Evolutionary conservation across 345 rosid species (phyloP), one percentile per base, ranked within the genome.

Genomic region (Kernera saxatilis): DNA sequence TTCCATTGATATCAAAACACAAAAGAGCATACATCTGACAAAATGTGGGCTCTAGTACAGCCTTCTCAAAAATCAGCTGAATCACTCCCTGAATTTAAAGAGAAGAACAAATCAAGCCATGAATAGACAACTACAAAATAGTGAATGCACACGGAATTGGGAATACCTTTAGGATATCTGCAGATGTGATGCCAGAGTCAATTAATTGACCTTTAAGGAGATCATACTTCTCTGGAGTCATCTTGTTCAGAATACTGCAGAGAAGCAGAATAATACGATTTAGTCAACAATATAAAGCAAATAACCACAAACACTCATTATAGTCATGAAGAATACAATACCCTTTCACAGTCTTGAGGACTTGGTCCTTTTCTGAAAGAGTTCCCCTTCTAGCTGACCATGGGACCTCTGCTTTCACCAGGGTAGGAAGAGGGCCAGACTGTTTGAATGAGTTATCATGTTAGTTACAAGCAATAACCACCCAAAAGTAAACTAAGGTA

Each of bases 1-100:
- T 89, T 21, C 79, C 84, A 50, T 83, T 85, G 54, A 94, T 91
- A 69, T 94, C 95, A 64, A 74, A 89, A 46, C 99, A 91, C 72
- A 94, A 74, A 79, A 78, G 90, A 6, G 99, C 93, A 77, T 86
- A 91, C 97, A 93, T 91, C 52, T 87, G 91, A 71, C 99, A 93
- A 70, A 93, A 91, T 21, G 95, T 91, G 66, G 95, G 99, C 69
- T 93, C 97, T 57, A 91, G 78, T 19, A 93, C 93, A 65, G 99
- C 96, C 82, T 94, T 91, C 27, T 94, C 97, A 70, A 91, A 91
- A 70, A 94, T 88, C 49, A 89, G 85, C 58, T 87, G 85, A 44
- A 94, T 85, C 74, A 94, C 99, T 29, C 72, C 97, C 99, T 94
- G 90, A 35, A 80, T 64, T 36, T 7, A 48, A 50, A 21, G 29